A percentile compares a stretch with the other conserved stretches of the same genome.
These are phyloP conservation scores for Globisporangium paddicum DNA, from an alignment of 352 stramenopile species.

Conservation along the genomic window DNA sequence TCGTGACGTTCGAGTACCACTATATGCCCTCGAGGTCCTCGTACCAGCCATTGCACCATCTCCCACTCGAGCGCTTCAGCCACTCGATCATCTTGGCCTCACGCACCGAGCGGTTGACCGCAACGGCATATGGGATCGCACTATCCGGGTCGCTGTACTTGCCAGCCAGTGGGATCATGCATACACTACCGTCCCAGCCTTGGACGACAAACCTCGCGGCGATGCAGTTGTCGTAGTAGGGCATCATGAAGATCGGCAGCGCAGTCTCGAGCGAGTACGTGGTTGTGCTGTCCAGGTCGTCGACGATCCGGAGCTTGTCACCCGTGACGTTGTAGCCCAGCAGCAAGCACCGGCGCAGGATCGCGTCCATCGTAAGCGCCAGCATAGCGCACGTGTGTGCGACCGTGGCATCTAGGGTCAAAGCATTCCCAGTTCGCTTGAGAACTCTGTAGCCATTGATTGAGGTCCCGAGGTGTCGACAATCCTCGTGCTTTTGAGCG, in stretches of 20 bases:
- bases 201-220: conserved; percentile 3
- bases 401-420: background rate
- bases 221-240: conserved; percentile 12
- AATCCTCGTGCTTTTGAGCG: background rate
- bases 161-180: conserved; percentile 10
- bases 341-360: conserved; percentile 10
- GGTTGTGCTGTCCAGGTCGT: conserved; percentile 10
- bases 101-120: conserved; percentile 9
- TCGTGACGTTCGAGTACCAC: conserved; percentile 13
- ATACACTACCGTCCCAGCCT: conserved; percentile 11
- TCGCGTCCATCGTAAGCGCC: conserved; percentile 18
- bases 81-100: conserved; percentile 22
- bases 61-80: conserved; percentile 15
- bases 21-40: conserved; percentile 11
- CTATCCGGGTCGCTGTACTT: background rate
- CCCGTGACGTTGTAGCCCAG: conserved; percentile 26
- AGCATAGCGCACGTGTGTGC: conserved; percentile 9
- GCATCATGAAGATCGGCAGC: conserved; percentile 13
- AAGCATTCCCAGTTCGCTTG: background rate
- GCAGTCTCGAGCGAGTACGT: conserved; percentile 1
- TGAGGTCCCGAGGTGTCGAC: conserved; percentile 2
- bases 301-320: conserved; percentile 21
- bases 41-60: conserved; percentile 36
- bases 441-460: conserved; percentile 13
- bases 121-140: background rate